Base-by-base conservation (phyloP, 2,329 filamentous ascomycete genomes). In the Kalmusia sp. region DNA sequence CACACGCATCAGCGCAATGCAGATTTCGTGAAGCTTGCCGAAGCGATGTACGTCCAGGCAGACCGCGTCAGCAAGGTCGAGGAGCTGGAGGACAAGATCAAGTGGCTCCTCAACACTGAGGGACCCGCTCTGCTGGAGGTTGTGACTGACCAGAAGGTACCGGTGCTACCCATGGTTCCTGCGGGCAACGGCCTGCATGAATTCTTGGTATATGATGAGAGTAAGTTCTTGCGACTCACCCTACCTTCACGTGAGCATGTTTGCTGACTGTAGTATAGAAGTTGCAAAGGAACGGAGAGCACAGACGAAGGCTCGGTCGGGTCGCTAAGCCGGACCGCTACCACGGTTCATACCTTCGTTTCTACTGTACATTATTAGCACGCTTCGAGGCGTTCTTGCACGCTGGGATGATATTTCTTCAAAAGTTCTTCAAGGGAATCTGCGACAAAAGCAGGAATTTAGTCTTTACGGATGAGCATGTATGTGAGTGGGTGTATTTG, bases 161-260 rank as follows among this genome's bases (percentile, higher is more conserved):
- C 93, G 40, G 93, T 99, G n/a, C 80, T 98, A 69, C 95, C 95
- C 31, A 98, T 98, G 95, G 95, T 99, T 40, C 93, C 93, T 3
- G 88, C 86, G 33, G 95, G 95, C 31, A 88, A 85, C 57, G 93
- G 84, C 54, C 82, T 99, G 67, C 92, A 98, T 73, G 95, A 98
- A 77, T 97, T 98, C 79, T 82, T 98, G 71, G 84, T 93, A 15
- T 96, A 91, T 77, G 92, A 96, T 74, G 83, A 87, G 79, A 84
- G 86, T 89, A 82, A 76, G 86, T 71, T 27, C 24, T 5, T 15
- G 8, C 41, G 4, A 25, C 3, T 14, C 22, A 21, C 31, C 5
- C 14, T n/a, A n/a, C 8, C 17, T 6, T 35, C 19, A n/a, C 14
- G 2, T 17, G 4, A 12, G 8, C 30, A 25, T 22, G 25, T 8